phyloP scores from a whole-genome alignment of 768 basidiomycete species.

The Phallus indusiatus region DNA sequence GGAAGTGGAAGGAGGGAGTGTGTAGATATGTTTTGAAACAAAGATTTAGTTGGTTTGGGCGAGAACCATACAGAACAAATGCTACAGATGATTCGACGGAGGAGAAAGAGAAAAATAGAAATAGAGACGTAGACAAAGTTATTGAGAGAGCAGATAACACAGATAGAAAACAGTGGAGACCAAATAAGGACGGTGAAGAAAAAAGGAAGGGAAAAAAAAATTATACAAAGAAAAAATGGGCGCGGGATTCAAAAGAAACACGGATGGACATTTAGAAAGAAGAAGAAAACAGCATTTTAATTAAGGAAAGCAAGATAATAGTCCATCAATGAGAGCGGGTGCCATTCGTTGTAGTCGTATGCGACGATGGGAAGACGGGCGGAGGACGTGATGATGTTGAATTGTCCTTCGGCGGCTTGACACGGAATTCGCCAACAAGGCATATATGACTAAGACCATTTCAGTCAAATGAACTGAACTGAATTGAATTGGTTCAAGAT shows the following conservation, averaged over 20 bases:
- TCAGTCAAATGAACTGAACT: constrained; percentile 14
- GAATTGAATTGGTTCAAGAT: background rate
- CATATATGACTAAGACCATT: constrained; percentile 51
- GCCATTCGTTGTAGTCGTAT: background rate
- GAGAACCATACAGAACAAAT: constrained; percentile 8
- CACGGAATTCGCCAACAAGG: constrained; percentile 65
- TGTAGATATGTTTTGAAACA: constrained; percentile 5
- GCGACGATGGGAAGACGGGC: constrained; percentile 23
- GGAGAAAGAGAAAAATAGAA: background rate
- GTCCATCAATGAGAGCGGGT: constrained; percentile 1
- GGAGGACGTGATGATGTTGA: constrained; percentile 23
- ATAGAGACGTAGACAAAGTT: background rate
- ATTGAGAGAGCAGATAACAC: constrained; percentile 2
- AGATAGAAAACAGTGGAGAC: constrained; percentile 1
- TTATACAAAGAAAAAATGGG: constrained; percentile 2
- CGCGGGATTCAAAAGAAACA: background rate
- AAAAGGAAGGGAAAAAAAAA: background rate
- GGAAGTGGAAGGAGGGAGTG: background rate
- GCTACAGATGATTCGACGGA: constrained; percentile 7
- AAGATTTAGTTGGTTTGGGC: background rate
- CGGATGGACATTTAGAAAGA: background rate
- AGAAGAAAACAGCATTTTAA: background rate
- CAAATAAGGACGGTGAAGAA: constrained; percentile 1
- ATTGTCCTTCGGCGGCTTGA: constrained; percentile 58
- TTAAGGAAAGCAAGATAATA: background rate